A percentile compares a stretch with the other conserved stretches of the same genome.
Conservation (phyloP, 2,329 filamentous ascomycete genomes). For the Cordyceps javanica region DNA sequence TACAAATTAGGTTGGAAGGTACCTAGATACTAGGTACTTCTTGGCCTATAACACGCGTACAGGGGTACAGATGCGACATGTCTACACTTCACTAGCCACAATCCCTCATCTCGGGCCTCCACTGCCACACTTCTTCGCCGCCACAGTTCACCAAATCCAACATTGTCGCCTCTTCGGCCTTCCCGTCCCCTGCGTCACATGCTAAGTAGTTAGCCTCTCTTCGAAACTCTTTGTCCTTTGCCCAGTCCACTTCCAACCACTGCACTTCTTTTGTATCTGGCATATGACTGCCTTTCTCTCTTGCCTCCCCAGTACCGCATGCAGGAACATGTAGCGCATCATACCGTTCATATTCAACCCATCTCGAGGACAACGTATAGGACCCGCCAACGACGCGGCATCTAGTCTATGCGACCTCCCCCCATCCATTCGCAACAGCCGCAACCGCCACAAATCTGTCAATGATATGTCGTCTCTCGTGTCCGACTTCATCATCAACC, state of each 20-base stretch:
- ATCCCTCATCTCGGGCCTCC: background rate
- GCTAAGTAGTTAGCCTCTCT: background rate
- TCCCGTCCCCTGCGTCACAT: constrained; percentile 7
- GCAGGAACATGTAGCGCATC: constrained; percentile 4
- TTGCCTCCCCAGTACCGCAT: background rate
- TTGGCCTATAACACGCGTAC: too few relatives aligned
- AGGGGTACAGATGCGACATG: too few relatives aligned
- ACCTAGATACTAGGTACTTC: too few relatives aligned
- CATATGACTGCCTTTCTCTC: background rate
- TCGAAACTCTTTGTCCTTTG: background rate
- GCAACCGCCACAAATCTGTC: constrained; percentile 1
- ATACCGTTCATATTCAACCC: background rate
- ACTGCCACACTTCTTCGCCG: background rate
- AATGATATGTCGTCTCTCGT: constrained; percentile 55
- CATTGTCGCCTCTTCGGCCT: background rate
- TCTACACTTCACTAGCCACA: constrained; percentile 2
- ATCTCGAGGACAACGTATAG: constrained; percentile 8
- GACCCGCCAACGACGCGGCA: background rate
- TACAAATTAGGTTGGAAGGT: too few relatives aligned
- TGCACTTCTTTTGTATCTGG: background rate
- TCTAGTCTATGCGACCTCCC: background rate
- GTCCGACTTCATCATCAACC: constrained; percentile 59
- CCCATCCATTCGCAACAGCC: background rate
- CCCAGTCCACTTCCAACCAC: background rate
- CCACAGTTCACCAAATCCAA: background rate